Conservation (phyloP, 768 basidiomycete species). For the Tulasnella sp. region DNA sequence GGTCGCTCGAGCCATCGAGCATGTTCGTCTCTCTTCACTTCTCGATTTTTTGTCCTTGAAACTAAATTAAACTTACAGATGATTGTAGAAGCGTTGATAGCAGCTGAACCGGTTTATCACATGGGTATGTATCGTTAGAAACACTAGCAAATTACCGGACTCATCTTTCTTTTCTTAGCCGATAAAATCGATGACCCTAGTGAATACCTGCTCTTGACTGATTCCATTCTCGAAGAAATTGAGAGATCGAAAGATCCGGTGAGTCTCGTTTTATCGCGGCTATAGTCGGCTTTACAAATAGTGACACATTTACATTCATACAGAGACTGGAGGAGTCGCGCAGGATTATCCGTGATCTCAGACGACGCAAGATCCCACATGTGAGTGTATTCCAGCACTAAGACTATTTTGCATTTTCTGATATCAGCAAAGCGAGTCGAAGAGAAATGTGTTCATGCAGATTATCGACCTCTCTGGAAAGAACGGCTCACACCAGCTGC, state of each 20-base stretch:
- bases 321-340: slow-evolving; percentile 50
- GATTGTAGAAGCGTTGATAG: slow-evolving; percentile 65
- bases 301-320: background rate
- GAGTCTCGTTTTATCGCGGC: slow-evolving; percentile 17
- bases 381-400: slow-evolving; percentile 15
- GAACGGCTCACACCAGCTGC: slow-evolving; percentile 10
- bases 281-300: background rate
- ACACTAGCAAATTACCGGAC: too few species aligned
- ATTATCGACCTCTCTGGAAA: slow-evolving; percentile 20
- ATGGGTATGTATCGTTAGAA: too few species aligned
- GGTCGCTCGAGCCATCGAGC: slow-evolving; percentile 61
- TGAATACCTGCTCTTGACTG: slow-evolving; percentile 51
- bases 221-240: slow-evolving; percentile 49
- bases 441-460: slow-evolving; percentile 37
- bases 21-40: background rate
- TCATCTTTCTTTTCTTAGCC: too few species aligned
- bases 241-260: slow-evolving; percentile 42
- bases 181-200: slow-evolving; percentile 42
- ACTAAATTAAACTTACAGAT: slow-evolving; percentile 33
- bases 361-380: slow-evolving; percentile 51
- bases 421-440: slow-evolving; percentile 34
- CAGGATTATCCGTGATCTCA: slow-evolving; percentile 48
- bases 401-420: background rate
- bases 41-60: background rate
- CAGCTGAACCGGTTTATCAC: slow-evolving; percentile 50